phyloP scores from a whole-genome alignment of 495 filamentous ascomycete species.

The Oidiodendron maius region DNA sequence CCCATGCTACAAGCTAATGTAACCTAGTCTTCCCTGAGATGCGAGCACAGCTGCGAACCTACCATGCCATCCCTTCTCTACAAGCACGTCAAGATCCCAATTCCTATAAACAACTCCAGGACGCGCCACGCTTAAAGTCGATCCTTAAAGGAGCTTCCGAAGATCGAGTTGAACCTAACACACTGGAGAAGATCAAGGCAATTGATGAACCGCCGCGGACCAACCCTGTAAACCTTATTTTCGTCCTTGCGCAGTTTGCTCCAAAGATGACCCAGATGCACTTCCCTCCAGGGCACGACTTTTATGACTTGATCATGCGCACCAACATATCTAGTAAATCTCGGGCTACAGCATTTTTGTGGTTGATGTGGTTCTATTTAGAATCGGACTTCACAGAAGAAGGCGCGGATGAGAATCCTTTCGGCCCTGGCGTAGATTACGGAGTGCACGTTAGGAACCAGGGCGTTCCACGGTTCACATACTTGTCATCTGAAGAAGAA shows the following conservation, averaged over 20 bases:
- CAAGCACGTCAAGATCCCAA: constrained; percentile 93
- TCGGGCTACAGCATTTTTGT: constrained; percentile 84
- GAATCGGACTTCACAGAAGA: constrained; percentile 89
- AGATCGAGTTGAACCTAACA: constrained; percentile 80
- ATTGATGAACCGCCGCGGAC: constrained; percentile 73
- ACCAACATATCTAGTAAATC: constrained; percentile 74
- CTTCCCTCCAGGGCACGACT: constrained; percentile 80
- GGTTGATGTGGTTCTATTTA: constrained; percentile 99
- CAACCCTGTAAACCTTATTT: constrained; percentile 95
- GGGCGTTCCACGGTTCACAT: constrained; percentile 72
- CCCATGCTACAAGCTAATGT: constrained; percentile 23
- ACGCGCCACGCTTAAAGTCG: constrained; percentile 92
- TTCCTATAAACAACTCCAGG: constrained; percentile 96
- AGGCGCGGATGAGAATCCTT: constrained; percentile 81
- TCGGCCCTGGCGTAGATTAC: constrained; percentile 68
- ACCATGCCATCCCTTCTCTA: constrained; percentile 93
- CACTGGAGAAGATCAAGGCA: constrained; percentile 74
- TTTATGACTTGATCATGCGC: constrained; percentile 95
- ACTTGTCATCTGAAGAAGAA: constrained; percentile 70
- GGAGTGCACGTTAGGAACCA: constrained; percentile 60
- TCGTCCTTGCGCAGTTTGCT: constrained; percentile 87
- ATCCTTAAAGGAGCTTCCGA: constrained; percentile 97
- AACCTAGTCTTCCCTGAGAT: constrained; percentile 92
- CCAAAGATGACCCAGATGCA: constrained; percentile 88
- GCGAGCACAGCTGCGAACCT: constrained; percentile 95